Base-by-base conservation (phyloP, 306 rosid genomes). In the Nissolia schottii region DNA sequence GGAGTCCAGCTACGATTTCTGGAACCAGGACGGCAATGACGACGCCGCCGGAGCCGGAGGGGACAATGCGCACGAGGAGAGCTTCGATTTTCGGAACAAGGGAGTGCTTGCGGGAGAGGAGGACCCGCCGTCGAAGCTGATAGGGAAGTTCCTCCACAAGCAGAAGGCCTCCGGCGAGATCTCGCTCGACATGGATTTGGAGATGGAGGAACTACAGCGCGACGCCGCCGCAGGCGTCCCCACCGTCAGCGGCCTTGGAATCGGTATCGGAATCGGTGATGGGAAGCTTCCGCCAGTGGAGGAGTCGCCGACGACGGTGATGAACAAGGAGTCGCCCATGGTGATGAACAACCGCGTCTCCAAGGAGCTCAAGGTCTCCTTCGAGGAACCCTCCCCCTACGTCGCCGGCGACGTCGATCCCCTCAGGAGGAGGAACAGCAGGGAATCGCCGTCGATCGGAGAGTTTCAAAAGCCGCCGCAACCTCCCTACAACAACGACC, bases 111-210 rank as follows among this genome's bases (percentile, higher is more conserved):
- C 35, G 38, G 22, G 63, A 27, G 63, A 27, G 58, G 86, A 88
- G 22, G 99, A 94, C 64, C 97, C 97, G 3, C 95, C 99, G 29
- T 86, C 96, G 9, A 85, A 76, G 87, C 85, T 91, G 23, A 94
- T 91, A 0, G 91, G 87, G 0, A 84, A 43, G 67, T 94, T 94
- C 40, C 70, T 94, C 15, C 91, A 89, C 73, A 83, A 82, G 32
- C 99, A 94, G 87, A 63, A 7, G n/a, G 90, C 86, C 1, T 87
- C 97, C 16, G 97, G 96, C 0, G 95, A 86, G 45, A 62, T 81
- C 54, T 75, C 90, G 6, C 41, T 94, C 23, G 99, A 94, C 45
- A 91, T 94, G 99, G 98, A 94, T 77, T 82, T 94, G 79, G 99
- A 89, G 28, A 94, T 94, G 99, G 92, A 85, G 3, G 99, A 94